A percentile compares a stretch with the other conserved stretches of the same genome.
phyloP scores from a whole-genome alignment of 2,329 filamentous ascomycete genomes.

The Fusarium sp. region DNA sequence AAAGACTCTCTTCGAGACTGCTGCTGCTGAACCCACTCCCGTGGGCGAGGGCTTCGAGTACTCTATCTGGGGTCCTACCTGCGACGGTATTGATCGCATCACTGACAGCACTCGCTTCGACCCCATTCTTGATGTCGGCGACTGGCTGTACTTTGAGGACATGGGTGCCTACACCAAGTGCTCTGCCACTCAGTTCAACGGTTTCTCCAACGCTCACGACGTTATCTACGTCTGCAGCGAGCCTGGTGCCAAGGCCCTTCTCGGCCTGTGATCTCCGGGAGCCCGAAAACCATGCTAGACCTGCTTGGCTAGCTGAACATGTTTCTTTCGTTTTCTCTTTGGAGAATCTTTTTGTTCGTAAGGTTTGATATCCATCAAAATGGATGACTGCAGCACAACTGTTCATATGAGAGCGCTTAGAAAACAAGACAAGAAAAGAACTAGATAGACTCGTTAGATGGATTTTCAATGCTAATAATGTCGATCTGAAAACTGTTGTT shows the following conservation, averaged over 20 bases:
- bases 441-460: constrained; percentile 23
- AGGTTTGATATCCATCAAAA: constrained; percentile 15
- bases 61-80: constrained; percentile 98
- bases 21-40: constrained; percentile 61
- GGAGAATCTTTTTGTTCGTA: constrained; percentile 28
- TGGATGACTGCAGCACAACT: constrained; percentile 3
- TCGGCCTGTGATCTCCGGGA: constrained; percentile 54
- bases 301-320: not conserved
- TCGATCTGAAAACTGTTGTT: not conserved
- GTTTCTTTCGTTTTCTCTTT: constrained; percentile 39
- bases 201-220: constrained; percentile 92
- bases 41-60: constrained; percentile 76
- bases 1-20: constrained; percentile 69
- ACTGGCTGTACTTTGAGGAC: constrained; percentile 98
- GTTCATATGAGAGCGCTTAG: not conserved
- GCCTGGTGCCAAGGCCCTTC: constrained; percentile 81
- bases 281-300: not conserved
- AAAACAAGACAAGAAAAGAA: constrained; percentile 6
- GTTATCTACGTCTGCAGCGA: constrained; percentile 96
- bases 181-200: constrained; percentile 97
- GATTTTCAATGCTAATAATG: not conserved
- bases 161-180: constrained; percentile 99
- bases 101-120: constrained; percentile 82
- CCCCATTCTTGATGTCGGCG: constrained; percentile 86
- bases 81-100: constrained; percentile 97